These are phyloP conservation scores for Stagonosporopsis tanaceti DNA, from an alignment of 2,329 filamentous ascomycete genomes.

Conservation along the genomic window DNA sequence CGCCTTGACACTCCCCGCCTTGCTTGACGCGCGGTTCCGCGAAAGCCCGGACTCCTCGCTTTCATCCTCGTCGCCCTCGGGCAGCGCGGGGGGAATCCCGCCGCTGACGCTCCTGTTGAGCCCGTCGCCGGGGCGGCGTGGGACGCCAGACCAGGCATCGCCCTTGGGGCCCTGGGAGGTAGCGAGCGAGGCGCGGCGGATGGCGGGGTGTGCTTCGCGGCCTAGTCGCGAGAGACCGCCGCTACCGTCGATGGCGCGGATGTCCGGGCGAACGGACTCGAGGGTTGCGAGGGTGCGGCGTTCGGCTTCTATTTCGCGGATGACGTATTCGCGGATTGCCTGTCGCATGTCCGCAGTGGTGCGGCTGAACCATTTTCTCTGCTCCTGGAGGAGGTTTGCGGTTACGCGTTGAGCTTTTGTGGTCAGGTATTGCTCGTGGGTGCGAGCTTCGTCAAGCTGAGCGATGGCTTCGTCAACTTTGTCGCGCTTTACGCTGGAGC, in stretches of 20 bases:
- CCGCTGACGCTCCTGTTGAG: slow-evolving; percentile 79
- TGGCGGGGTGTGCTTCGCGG: slow-evolving; percentile 81
- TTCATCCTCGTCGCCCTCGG: slow-evolving; percentile 68
- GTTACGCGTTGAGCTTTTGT: slow-evolving; percentile 91
- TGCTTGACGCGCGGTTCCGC: slow-evolving; percentile 58
- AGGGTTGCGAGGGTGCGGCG: slow-evolving; percentile 88
- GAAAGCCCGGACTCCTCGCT: slow-evolving; percentile 57
- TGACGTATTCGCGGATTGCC: slow-evolving; percentile 88
- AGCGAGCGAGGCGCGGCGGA: slow-evolving; percentile 77
- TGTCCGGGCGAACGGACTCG: slow-evolving; percentile 92
- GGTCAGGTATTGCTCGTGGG: slow-evolving; percentile 79
- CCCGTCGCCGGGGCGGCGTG: slow-evolving; percentile 77
- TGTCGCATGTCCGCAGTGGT: slow-evolving; percentile 84
- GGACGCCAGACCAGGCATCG: slow-evolving; percentile 97
- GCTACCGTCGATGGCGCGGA: slow-evolving; percentile 88
- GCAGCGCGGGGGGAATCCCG: slow-evolving; percentile 66
- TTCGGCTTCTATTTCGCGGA: slow-evolving; percentile 95
- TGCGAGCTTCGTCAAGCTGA: slow-evolving; percentile 84
- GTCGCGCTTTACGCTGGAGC: slow-evolving; percentile 85
- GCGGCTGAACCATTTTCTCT: slow-evolving; percentile 87
- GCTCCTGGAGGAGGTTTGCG: slow-evolving; percentile 85
- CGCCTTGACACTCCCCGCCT: slow-evolving; percentile 64
- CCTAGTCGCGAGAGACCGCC: slow-evolving; percentile 90
- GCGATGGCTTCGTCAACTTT: slow-evolving; percentile 98
- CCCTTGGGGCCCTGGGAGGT: slow-evolving; percentile 95